A percentile compares a stretch with the other conserved stretches of the same genome.
Evolutionary conservation across 306 rosid species (phyloP).

Genomic region (Luffa aegyptiaca): DNA sequence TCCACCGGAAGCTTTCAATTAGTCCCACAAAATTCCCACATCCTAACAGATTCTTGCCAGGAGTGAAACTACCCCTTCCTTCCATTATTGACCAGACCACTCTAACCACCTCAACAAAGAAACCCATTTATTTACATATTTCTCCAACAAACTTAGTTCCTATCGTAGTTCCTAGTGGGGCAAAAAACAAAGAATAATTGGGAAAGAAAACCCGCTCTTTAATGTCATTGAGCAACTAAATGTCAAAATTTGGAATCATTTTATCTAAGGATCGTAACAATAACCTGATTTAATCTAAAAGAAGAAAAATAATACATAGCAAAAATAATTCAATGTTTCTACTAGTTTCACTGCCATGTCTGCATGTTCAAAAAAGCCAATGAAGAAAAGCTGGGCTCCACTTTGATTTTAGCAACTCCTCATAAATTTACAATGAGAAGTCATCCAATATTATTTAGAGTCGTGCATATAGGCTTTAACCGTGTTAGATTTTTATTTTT

Average conservation of each 20-base stretch:
- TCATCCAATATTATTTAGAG: background rate
- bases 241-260: background rate
- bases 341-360: background rate
- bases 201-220: background rate
- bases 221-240: background rate
- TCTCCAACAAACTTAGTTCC: too few relatives aligned
- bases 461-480: background rate
- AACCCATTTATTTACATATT: too few relatives aligned
- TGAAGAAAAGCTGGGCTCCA: background rate
- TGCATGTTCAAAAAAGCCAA: background rate
- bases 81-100: too few relatives aligned
- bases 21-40: too few relatives aligned
- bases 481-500: background rate
- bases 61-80: too few relatives aligned
- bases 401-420: background rate
- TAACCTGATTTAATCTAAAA: background rate
- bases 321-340: background rate
- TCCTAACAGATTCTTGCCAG: too few relatives aligned
- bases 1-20: too few relatives aligned
- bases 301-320: background rate
- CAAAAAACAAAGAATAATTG: background rate
- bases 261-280: background rate
- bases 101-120: too few relatives aligned
- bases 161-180: too few relatives aligned
- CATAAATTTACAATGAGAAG: background rate